phyloP scores from a whole-genome alignment of 305 asterid species.

The Plantago lanceolata region DNA sequence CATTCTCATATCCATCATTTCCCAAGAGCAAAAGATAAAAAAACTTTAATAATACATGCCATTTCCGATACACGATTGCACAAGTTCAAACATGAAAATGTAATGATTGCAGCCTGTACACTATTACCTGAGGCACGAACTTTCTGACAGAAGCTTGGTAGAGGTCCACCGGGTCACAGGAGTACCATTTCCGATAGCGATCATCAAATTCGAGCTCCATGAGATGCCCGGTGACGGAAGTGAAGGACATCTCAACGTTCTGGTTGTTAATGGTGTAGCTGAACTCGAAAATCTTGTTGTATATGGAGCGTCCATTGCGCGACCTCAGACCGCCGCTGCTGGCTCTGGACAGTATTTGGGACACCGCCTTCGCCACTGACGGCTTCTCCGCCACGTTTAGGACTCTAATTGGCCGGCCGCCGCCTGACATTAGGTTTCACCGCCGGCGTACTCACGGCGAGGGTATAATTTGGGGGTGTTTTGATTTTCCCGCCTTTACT shows the following conservation, averaged over 20 bases:
- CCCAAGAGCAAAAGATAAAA: no score
- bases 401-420: constrained; percentile 51
- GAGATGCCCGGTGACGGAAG: constrained; percentile 94
- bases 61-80: no score
- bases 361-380: constrained; percentile 91
- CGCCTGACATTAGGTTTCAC: constrained; percentile 35
- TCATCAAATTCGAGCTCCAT: constrained; percentile 94
- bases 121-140: constrained; percentile 64
- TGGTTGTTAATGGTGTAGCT: constrained; percentile 50
- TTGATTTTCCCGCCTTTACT: not conserved
- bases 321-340: constrained; percentile 52
- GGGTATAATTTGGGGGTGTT: not conserved
- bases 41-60: no score
- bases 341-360: constrained; percentile 69
- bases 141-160: constrained; percentile 78
- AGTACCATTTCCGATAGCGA: constrained; percentile 88
- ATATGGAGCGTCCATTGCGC: constrained; percentile 80
- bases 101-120: not conserved
- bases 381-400: constrained; percentile 99
- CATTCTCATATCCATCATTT: no score
- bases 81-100: no score
- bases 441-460: not conserved
- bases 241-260: constrained; percentile 74
- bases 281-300: constrained; percentile 86
- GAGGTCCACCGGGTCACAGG: constrained; percentile 88